phyloP scores from a whole-genome alignment of 2,329 filamentous ascomycete genomes.

The Rhinocladiella similis region DNA sequence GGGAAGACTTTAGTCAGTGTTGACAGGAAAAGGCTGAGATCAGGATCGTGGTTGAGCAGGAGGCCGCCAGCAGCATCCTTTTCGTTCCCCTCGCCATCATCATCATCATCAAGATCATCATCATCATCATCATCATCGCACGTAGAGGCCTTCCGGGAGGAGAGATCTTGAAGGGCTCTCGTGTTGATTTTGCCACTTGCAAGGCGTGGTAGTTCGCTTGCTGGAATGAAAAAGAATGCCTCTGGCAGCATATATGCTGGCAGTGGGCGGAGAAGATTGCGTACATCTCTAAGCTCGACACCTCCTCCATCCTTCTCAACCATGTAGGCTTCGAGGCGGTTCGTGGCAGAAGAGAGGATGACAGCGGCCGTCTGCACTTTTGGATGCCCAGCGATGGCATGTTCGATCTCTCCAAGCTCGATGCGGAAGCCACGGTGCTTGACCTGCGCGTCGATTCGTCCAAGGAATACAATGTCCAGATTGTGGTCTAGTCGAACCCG shows the following conservation, averaged over 20 bases:
- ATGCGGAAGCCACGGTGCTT: conserved; percentile 67
- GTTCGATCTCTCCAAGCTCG: conserved; percentile 48
- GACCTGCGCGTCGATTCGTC: conserved; percentile 67
- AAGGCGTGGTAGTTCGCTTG: conserved; percentile 1
- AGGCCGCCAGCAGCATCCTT: background rate
- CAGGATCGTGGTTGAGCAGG: background rate
- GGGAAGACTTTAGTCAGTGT: background rate
- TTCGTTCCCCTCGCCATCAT: too few relatives aligned
- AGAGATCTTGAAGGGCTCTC: conserved; percentile 2
- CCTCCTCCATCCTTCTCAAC: background rate
- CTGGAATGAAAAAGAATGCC: background rate
- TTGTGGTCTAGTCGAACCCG: conserved; percentile 38
- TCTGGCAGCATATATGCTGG: conserved; percentile 4
- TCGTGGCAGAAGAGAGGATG: conserved; percentile 1
- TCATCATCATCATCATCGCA: background rate
- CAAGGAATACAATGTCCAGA: conserved; percentile 37
- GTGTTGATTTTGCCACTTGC: conserved; percentile 5
- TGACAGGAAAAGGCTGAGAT: background rate
- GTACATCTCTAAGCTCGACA: conserved; percentile 1
- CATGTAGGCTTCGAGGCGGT: conserved; percentile 5
- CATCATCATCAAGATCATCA: background rate
- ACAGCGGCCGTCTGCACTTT: conserved; percentile 2
- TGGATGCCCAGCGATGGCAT: background rate
- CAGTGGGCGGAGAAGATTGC: background rate
- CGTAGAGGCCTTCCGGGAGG: background rate